A percentile compares a stretch with the other conserved stretches of the same genome.
Conservation (phyloP, 441 rosid species). For the Erodium trifolium region DNA sequence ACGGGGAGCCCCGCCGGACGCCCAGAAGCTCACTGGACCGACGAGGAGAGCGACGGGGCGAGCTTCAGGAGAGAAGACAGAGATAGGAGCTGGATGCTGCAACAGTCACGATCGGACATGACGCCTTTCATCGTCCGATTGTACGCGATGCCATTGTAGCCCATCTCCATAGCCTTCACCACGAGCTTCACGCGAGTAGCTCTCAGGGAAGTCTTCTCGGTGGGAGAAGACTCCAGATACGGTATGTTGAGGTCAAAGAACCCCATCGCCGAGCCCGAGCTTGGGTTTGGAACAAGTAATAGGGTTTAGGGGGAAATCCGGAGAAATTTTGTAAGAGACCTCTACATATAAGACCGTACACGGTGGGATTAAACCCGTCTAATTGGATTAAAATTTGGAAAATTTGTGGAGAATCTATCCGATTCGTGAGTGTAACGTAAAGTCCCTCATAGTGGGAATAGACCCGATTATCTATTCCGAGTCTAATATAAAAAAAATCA, state of each 20-base stretch:
- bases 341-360: too few relatives aligned
- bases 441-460: too few relatives aligned
- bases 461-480: too few relatives aligned
- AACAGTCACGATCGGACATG: constrained; percentile 68
- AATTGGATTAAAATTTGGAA: too few relatives aligned
- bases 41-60: constrained; percentile 55
- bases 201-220: constrained; percentile 27
- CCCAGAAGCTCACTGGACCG: constrained; percentile 55
- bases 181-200: constrained; percentile 44
- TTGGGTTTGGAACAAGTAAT: not conserved
- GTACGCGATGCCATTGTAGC: constrained; percentile 79
- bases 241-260: constrained; percentile 82
- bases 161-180: constrained; percentile 73
- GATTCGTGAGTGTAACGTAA: too few relatives aligned
- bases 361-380: too few relatives aligned
- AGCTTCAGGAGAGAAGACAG: constrained; percentile 52
- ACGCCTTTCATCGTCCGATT: constrained; percentile 58
- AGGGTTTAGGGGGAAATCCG: not conserved
- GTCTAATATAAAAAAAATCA: too few relatives aligned
- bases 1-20: constrained; percentile 52
- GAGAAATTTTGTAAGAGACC: too few relatives aligned
- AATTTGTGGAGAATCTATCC: too few relatives aligned
- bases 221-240: constrained; percentile 30
- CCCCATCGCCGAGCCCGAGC: constrained; percentile 31
- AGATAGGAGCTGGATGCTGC: constrained; percentile 58